Evolutionary conservation across 371 early-diverging fungal species (phyloP).

Genomic region (Massospora cicadina): DNA sequence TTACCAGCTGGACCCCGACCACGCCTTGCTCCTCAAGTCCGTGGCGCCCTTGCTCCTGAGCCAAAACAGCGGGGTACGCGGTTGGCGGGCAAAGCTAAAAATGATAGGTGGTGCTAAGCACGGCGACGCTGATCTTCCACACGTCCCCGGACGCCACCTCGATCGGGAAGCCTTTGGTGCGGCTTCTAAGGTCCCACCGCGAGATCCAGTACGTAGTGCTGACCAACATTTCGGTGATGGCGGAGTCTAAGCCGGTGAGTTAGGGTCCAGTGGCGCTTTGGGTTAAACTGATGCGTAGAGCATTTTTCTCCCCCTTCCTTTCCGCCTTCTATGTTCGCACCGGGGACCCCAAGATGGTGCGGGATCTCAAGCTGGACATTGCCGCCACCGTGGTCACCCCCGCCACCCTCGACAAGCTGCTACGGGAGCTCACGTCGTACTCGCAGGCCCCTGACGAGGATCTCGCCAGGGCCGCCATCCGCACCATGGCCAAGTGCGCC

Average conservation of each 20-base stretch:
- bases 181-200: conserved; percentile 45
- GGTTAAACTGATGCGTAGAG: conserved; percentile 22
- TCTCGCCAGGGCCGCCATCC: conserved; percentile 47
- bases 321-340: conserved; percentile 66
- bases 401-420: conserved; percentile 14
- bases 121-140: conserved; percentile 49
- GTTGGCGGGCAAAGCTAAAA: not conserved
- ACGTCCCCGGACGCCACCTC: conserved; percentile 46
- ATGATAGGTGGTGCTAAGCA: conserved; percentile 55
- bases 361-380: conserved; percentile 69
- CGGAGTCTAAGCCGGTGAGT: conserved; percentile 41
- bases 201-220: conserved; percentile 66
- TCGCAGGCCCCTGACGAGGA: conserved; percentile 28
- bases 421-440: conserved; percentile 26
- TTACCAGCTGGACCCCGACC: conserved; percentile 47
- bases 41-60: conserved; percentile 64
- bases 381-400: conserved; percentile 35
- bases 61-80: conserved; percentile 60
- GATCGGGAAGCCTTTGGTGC: conserved; percentile 53
- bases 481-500: conserved; percentile 51
- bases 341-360: conserved; percentile 55
- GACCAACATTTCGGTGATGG: conserved; percentile 56
- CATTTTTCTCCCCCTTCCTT: conserved; percentile 45
- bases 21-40: conserved; percentile 44
- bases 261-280: not conserved